Evolutionary conservation across 768 basidiomycete genomes (phyloP).

Genomic region (Leccinellum albellum): DNA sequence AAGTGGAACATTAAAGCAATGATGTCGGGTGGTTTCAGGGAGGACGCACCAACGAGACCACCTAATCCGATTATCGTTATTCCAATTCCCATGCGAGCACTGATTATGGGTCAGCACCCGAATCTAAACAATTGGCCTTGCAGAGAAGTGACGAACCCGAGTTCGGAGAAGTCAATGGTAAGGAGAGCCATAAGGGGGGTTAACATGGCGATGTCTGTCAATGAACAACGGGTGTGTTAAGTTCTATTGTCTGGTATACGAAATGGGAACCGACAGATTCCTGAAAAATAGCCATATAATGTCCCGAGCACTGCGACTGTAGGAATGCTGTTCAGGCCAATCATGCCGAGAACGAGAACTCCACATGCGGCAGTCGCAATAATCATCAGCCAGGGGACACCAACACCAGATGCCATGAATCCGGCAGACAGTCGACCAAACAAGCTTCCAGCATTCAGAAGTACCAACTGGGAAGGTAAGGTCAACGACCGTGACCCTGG

Average conservation of each 20-base stretch:
- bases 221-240: background rate
- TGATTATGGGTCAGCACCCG: background rate
- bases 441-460: conserved; percentile 48
- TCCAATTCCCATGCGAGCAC: background rate
- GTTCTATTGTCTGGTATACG: background rate
- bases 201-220: conserved; percentile 35
- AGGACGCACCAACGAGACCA: conserved; percentile 20
- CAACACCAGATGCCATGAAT: conserved; percentile 36
- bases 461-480: conserved; percentile 35
- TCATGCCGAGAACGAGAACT: conserved; percentile 19
- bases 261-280: conserved; percentile 31
- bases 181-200: conserved; percentile 31
- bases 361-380: conserved; percentile 30
- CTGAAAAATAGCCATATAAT: conserved; percentile 47
- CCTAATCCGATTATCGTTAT: conserved; percentile 13
- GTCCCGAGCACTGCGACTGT: conserved; percentile 38
- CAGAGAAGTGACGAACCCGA: conserved; percentile 34
- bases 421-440: conserved; percentile 34
- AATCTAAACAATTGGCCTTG: background rate
- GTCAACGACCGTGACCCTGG: background rate
- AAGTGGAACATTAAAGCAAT: background rate
- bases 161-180: conserved; percentile 38
- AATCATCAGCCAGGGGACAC: conserved; percentile 41
- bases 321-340: conserved; percentile 28
- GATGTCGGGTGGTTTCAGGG: background rate